Base-by-base conservation (phyloP, 1,284 basidiomycete species). In the Athelia sp. region DNA sequence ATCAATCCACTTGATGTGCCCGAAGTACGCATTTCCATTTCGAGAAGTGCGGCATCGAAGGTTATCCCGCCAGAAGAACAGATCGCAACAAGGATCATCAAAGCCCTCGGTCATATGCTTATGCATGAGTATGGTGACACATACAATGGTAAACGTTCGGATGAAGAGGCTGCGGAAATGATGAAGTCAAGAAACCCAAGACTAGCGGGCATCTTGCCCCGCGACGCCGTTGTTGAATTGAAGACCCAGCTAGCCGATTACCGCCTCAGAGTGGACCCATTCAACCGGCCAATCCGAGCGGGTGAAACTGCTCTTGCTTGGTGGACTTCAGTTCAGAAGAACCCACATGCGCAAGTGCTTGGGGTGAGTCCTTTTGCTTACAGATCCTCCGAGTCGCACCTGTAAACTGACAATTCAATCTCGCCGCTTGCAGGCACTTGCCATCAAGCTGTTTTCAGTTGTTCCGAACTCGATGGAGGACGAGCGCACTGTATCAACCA, bases 391-490 rank as follows among this genome's bases (percentile, higher is more conserved):
- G 13, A 13, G 4, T 29, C 26, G 26, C 4, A 29, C n/a, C n/a
- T n/a, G n/a, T n/a, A 29, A 4, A 29, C 26, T 29, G 26, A 29
- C 26, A 29, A 29, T 29, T 29, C 26, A 13, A 29, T 29, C 26
- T n/a, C n/a, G n/a, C n/a, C n/a, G n/a, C n/a, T 48, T 19, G 17
- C 46, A 64, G 63, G 34, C 49, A 32, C 49, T 65, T 18, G 61
- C 62, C 18, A 52, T 62, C 43, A 65, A 65, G 50, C 49, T 69
- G 2, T 63, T 60, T 51, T 56, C 63, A 1, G 46, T 64, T 10
- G 50, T 56, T 6, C 58, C 59, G 3, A 67, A 62, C 47, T 68
- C 66, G 1, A 68, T 68, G 64, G 52, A 59, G 4, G 64, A 68
- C 47, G 64, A 68, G 51, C 56, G 57, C 1, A 67, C 65, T 15